A percentile compares a stretch with the other conserved stretches of the same genome.
Evolutionary conservation across 1,284 basidiomycete species (phyloP).

Genomic region (Cryptococcus sp.): DNA sequence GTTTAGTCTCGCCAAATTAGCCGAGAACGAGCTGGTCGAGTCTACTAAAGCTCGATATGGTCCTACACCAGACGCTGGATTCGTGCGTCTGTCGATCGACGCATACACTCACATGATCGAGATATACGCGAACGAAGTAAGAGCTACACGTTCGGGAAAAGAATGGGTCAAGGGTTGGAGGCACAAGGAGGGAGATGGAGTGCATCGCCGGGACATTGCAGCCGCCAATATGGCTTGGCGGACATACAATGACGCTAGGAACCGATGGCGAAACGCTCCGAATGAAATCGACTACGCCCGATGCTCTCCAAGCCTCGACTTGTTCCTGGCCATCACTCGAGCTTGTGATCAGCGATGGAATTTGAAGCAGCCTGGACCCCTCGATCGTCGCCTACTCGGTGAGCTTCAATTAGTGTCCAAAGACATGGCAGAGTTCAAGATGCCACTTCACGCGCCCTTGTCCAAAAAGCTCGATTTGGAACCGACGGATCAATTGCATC

Average conservation of each 20-base stretch:
- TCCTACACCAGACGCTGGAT: background rate
- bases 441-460: no score
- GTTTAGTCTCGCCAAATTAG: conserved; percentile 20
- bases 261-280: conserved; percentile 1
- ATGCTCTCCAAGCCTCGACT: conserved; percentile 8
- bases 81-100: conserved; percentile 17
- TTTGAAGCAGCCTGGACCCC: conserved; percentile 1
- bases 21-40: conserved; percentile 5
- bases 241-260: conserved; percentile 5
- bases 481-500: no score
- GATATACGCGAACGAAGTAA: conserved; percentile 20
- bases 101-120: conserved; percentile 28
- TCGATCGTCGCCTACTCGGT: no score
- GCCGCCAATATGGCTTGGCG: conserved; percentile 13
- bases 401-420: no score
- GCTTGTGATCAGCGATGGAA: conserved; percentile 15
- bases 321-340: conserved; percentile 17
- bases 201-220: conserved; percentile 5
- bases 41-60: background rate
- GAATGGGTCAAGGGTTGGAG: background rate
- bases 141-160: background rate
- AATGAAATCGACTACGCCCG: conserved; percentile 4
- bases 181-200: background rate
- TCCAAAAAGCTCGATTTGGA: no score
- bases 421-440: no score